phyloP scores from a whole-genome alignment of 768 basidiomycete species.

The Rhodosporidiobolus odoratus region DNA sequence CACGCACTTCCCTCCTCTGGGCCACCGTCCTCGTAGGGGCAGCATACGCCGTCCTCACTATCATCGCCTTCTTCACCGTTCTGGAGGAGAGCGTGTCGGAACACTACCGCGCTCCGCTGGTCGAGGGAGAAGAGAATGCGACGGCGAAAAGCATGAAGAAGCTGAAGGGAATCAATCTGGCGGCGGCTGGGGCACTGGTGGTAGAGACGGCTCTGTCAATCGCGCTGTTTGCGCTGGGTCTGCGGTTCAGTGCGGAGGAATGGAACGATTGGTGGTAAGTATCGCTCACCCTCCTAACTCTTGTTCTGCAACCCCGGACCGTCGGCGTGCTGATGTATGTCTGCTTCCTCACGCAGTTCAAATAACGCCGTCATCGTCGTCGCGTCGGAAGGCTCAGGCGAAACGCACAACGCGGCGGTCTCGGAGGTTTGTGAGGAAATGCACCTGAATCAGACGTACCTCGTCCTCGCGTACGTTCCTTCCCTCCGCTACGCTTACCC shows the following conservation, averaged over 20 bases:
- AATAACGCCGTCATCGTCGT: not conserved
- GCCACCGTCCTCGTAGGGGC: not conserved
- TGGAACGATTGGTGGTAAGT: conserved; percentile 20
- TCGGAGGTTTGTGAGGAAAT: not conserved
- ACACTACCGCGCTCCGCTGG: not conserved
- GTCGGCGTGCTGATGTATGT: too few species aligned
- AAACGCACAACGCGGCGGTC: not conserved
- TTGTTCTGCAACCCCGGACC: not conserved
- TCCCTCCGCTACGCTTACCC: not conserved
- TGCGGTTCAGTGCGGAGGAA: not conserved
- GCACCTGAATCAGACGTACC: conserved; percentile 16
- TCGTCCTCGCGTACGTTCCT: conserved; percentile 9
- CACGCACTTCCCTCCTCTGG: conserved; percentile 9
- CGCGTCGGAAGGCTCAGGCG: not conserved
- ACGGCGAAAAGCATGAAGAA: not conserved
- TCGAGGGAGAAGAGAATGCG: not conserved
- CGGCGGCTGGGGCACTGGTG: not conserved
- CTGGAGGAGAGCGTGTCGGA: not conserved
- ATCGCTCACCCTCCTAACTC: too few species aligned
- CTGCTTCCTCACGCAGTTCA: not conserved
- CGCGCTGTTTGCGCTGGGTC: not conserved
- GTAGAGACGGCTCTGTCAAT: not conserved
- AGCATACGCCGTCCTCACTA: not conserved
- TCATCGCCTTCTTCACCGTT: not conserved
- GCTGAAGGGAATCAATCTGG: conserved; percentile 2